Base-by-base conservation (phyloP, 2,329 filamentous ascomycete species). In the Cladosporium sp. region DNA sequence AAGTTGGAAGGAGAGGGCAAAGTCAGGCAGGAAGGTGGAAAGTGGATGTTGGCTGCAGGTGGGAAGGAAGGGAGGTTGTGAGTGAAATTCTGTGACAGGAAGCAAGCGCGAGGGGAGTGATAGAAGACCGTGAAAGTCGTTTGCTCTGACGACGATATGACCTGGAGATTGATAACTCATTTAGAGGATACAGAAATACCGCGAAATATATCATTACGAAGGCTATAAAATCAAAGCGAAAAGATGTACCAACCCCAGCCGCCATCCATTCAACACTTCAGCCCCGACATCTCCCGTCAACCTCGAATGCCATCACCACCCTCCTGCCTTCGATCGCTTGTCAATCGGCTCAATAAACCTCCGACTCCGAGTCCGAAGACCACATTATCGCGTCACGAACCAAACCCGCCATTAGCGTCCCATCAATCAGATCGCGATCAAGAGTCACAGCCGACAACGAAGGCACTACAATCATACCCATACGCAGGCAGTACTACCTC, bases 1-100 rank as follows among this genome's bases (percentile, higher is more conserved):
- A 97, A 97, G 75, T 72, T 98, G 59, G 74, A 83, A 66, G 73
- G 70, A 10, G 93, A 97, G 62, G 87, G 84, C 2, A 86, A 77
- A 64, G 86, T 86, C 3, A 63, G 66, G 34, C 56, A 68, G 54
- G 59, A 63, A 38, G 49, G 65, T 66, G 46, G 64, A 57, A 33
- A 59, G 58, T 42, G 66, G 63, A 41, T 68, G 53, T 16, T 74
- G 70, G 70, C 52, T 43, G 16, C 16, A 18, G n/a, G 37, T 56
- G 38, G 55, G 31, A 38, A 61, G 58, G 55, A 54, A 56, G 53
- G 57, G 13, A 53, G 43, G 34, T 40, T 48, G 37, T 48, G 22
- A 45, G 28, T 2, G 35, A 14, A 28, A 28, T 3, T 7, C 2
- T 5, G 4, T 28, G 22, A 28, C 22, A 5, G 22, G 22, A 28